Conservation (phyloP, 192 early-diverging fungal species). For the Geranomyces variabilis region DNA sequence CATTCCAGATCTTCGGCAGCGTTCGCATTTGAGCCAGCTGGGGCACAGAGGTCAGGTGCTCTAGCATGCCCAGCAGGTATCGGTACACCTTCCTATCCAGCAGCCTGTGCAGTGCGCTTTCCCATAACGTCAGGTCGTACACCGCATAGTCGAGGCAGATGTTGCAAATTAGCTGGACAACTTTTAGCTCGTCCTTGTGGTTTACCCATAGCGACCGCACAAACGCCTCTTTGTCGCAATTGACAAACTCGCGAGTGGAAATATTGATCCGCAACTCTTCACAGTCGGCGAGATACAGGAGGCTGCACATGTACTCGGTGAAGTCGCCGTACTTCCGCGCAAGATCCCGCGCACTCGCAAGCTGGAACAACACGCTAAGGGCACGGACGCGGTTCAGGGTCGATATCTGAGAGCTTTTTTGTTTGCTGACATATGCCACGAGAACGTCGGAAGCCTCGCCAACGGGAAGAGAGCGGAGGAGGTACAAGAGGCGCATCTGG, state of each 20-base stretch:
- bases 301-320: conserved; percentile 57
- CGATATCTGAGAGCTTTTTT: conserved; percentile 41
- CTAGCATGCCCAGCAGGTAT: conserved; percentile 59
- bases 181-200: conserved; percentile 58
- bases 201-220: conserved; percentile 72
- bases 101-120: conserved; percentile 61
- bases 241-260: conserved; percentile 60
- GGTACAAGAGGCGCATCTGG: conserved; percentile 56
- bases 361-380: conserved; percentile 59
- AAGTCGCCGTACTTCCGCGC: conserved; percentile 30
- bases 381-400: conserved; percentile 64
- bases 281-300: conserved; percentile 74
- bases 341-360: conserved; percentile 54
- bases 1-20: conserved; percentile 46
- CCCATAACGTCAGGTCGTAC: conserved; percentile 63
- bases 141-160: conserved; percentile 72
- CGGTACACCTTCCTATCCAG: conserved; percentile 39
- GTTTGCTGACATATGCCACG: conserved; percentile 53
- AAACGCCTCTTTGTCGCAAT: conserved; percentile 68
- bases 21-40: conserved; percentile 36
- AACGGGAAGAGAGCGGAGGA: conserved; percentile 45
- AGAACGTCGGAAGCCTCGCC: conserved; percentile 47
- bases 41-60: conserved; percentile 43
- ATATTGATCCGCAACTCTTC: conserved; percentile 68
- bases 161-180: conserved; percentile 70